Base-by-base conservation (phyloP, 2,329 filamentous ascomycete genomes). In the Orbilia blumenaviensis region DNA sequence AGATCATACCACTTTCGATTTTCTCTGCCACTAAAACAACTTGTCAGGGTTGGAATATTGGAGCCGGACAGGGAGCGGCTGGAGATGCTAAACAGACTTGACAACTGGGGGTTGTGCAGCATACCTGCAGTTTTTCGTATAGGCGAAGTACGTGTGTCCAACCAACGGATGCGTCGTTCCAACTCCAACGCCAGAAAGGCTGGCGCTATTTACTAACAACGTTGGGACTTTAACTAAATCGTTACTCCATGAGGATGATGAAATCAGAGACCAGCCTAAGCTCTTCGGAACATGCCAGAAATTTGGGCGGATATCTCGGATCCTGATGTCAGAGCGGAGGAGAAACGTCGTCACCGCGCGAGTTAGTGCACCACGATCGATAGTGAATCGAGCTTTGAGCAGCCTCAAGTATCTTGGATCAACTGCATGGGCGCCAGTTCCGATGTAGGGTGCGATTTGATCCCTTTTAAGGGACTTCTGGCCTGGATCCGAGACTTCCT, bases 1-100 rank as follows among this genome's bases (percentile, higher is more conserved):
- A 38, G 8, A n/a, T 56, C 52, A 56, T 56, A 7, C 52, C 52
- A 56, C 52, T 25, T 38, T n/a, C n/a, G n/a, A n/a, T n/a, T n/a
- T n/a, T 56, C 27, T 54, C 25, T n/a, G 18, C 32, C 52, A n/a
- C 32, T 4, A 25, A 32, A 56, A 2, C 14, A 27, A 32, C 29
- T 10, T 36, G 32, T 27, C 32, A 10, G n/a, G 6, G 50, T 32
- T 56, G 50, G 29, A 38, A 34, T 34, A 52, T 34, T 56, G n/a
- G 32, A 23, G 16, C 27, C 50, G 50, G 12, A 14, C 50, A 34
- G 14, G 16, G 32, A 38, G 50, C 29, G 50, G 25, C 21, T 32
- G 48, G 21, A 14, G 44, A 50, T 50, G 21, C 10, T n/a, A 5
- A 10, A 34, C n/a, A n/a, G 25, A 14, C 14, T 52, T 14, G 48